Evolutionary conservation across 768 basidiomycete genomes (phyloP), one percentile per base, ranked within the genome.

Genomic region (Suillus brevipes): DNA sequence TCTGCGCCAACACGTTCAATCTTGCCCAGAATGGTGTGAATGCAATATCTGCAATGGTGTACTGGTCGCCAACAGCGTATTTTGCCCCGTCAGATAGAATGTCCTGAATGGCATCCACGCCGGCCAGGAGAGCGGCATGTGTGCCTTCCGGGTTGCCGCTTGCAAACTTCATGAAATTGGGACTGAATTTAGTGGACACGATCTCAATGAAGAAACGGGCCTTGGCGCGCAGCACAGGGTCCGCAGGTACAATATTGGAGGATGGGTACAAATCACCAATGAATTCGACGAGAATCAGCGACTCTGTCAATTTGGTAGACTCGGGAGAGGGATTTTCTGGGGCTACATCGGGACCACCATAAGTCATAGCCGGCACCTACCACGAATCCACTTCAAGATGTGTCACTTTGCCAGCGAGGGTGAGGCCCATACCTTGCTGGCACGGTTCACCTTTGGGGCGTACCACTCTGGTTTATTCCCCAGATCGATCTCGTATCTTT

Each of bases 381-480:
- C 18, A 28, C 5, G 7, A 36, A 37, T 49, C 36, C 28, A 23
- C 34, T 25, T 64, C 28, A 63, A 28, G 12, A 62, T 25, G 38
- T 6, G 14, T n/a, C 20, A 13, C 16, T 7, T 36, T 1, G 12
- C 36, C n/a, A n/a, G 16, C 4, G 28, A 28, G n/a, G 42, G 25
- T 63, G 55, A 40, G 34, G 20, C n/a, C 66, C 72, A 18, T 69
- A 87, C 89, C 82, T 89, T 90, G 77, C 84, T 84, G 0, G 83
- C 87, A 1, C 85, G 85, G 75, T 90, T 91, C 45, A 91, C 83
- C 65, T 85, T 82, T 0, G 83, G 81, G 0, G 84, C 84, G 70
- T 88, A 89, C 89, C 88, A 89, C 59, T 83, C 85, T 1, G 89
- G 89, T 76, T 90, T 91, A 78, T 87, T 86, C 67, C 64, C 58